Evolutionary conservation across 1,284 basidiomycete genomes (phyloP), one percentile per base, ranked within the genome.

Genomic region (Laetiporus sulphureus): DNA sequence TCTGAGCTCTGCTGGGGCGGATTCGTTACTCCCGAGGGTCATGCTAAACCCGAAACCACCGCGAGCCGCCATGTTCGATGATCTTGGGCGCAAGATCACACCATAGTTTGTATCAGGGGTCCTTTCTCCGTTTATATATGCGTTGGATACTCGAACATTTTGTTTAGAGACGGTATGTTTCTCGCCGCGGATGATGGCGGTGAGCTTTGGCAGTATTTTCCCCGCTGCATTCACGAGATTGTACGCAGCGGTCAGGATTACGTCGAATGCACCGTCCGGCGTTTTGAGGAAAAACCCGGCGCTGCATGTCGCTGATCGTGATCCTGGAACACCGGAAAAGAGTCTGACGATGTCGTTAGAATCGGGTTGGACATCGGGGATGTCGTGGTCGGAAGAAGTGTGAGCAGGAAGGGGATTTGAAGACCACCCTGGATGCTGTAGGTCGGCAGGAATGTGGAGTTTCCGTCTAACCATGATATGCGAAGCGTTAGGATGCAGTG

Each of bases 211-310:
- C 3, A 36, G 32, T 13, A 12, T 25, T 19, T 3, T 32, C 4
- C 29, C 27, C 6, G 30, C 11, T 10, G 25, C 10, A 25, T 18
- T 21, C 5, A 42, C 4, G 6, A 42, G 41, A 19, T 44, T 44
- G 29, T 44, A 36, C 3, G 36, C 42, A 23, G 42, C 42, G 18
- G 42, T 44, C n/a, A n/a, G n/a, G 23, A 42, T 36, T 20, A 43
- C 30, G 16, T 35, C 41, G 21, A 35, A 20, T n/a, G 29, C 21
- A 8, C n/a, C 13, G 23, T 32, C 30, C 11, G 41, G 41, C 4
- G 38, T 43, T 15, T 43, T 33, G 31, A 38, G 10, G 31, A 43
- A 38, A 32, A 43, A 43, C 5, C 41, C 41, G 31, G 21, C 38
- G 11, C 41, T 36, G 27, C 21, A 23, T 3, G 8, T 37, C n/a